Percentiles rank a stretch among this genome's conserved stretches.
Conservation (phyloP, 2,329 filamentous ascomycete species). For the Bipolaris victoriae region DNA sequence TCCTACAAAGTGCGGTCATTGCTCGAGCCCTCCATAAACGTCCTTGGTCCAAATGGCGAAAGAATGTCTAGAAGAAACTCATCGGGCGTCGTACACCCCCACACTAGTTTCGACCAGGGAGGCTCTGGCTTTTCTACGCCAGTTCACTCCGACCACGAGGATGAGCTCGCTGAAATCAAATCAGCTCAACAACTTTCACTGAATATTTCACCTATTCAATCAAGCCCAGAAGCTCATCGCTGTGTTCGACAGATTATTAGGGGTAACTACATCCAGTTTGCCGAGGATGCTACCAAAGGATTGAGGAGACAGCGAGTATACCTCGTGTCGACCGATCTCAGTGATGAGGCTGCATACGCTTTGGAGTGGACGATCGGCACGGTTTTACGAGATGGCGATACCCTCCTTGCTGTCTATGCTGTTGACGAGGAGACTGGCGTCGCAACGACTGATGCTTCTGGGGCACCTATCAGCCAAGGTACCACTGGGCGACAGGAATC, state of each 20-base stretch:
- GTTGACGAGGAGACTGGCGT: slow-evolving; percentile 78
- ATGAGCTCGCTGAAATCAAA: slow-evolving; percentile 82
- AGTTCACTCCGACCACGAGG: slow-evolving; percentile 84
- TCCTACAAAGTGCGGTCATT: slow-evolving; percentile 67
- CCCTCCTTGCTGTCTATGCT: slow-evolving; percentile 89
- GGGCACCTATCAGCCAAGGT: slow-evolving; percentile 71
- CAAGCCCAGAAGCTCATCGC: slow-evolving; percentile 76
- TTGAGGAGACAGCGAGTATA: slow-evolving; percentile 84
- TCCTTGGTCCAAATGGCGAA: slow-evolving; percentile 67
- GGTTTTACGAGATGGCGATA: slow-evolving; percentile 91
- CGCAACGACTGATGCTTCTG: slow-evolving; percentile 58
- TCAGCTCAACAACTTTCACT: slow-evolving; percentile 85
- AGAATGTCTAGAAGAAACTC: slow-evolving; percentile 60
- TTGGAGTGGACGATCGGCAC: slow-evolving; percentile 98
- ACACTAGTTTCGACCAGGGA: slow-evolving; percentile 80
- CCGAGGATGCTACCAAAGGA: slow-evolving; percentile 78
- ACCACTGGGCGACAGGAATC: slow-evolving; percentile 75
- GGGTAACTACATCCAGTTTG: slow-evolving; percentile 80
- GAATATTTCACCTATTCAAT: slow-evolving; percentile 78
- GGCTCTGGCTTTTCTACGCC: slow-evolving; percentile 65
- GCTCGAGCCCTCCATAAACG: slow-evolving; percentile 70
- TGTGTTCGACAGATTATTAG: slow-evolving; percentile 89
- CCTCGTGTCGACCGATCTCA: slow-evolving; percentile 92
- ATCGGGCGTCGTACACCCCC: slow-evolving; percentile 70
- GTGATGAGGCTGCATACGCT: slow-evolving; percentile 91